These are phyloP conservation scores for Xanthoconium separans DNA, from an alignment of 1,284 basidiomycete genomes.

Conservation along the genomic window DNA sequence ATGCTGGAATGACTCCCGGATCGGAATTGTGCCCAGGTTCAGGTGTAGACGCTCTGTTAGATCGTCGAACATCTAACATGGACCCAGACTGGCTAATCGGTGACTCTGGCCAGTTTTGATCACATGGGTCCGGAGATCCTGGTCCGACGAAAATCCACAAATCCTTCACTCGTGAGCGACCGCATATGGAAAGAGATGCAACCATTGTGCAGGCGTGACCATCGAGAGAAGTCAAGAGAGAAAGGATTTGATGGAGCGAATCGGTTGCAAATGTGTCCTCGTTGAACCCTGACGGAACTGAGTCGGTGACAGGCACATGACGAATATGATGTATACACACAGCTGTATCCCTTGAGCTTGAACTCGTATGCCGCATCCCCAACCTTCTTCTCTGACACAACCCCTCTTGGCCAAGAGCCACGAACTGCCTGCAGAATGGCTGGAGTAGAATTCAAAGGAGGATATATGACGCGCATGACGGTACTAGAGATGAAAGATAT, in stretches of 20 bases:
- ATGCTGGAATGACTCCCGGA: constrained; percentile 25
- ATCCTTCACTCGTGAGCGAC: constrained; percentile 71
- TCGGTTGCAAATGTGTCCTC: constrained; percentile 76
- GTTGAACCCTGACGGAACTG: constrained; percentile 59
- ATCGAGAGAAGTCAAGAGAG: constrained; percentile 66
- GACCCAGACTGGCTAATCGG: constrained; percentile 35
- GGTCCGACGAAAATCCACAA: constrained; percentile 75
- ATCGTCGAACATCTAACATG: constrained; percentile 34
- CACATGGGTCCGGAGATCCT: constrained; percentile 33
- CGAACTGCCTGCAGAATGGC: constrained; percentile 78
- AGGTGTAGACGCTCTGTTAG: constrained; percentile 35
- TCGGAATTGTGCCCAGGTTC: constrained; percentile 27
- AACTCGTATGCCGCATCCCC: constrained; percentile 72
- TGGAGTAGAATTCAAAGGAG: constrained; percentile 70
- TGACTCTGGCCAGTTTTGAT: constrained; percentile 35
- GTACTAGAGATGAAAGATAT: constrained; percentile 71
- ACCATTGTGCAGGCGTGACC: constrained; percentile 64
- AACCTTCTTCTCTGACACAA: constrained; percentile 72
- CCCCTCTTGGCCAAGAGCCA: constrained; percentile 74
- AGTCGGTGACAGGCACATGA: constrained; percentile 17
- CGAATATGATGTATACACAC: constrained; percentile 41
- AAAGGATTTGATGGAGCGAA: constrained; percentile 71
- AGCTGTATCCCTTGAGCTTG: constrained; percentile 77
- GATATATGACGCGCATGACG: constrained; percentile 66
- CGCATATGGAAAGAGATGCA: constrained; percentile 64